Evolutionary conservation across 345 rosid genomes (phyloP), one percentile per base, ranked within the genome.

Genomic region (Syzygium oleosum): DNA sequence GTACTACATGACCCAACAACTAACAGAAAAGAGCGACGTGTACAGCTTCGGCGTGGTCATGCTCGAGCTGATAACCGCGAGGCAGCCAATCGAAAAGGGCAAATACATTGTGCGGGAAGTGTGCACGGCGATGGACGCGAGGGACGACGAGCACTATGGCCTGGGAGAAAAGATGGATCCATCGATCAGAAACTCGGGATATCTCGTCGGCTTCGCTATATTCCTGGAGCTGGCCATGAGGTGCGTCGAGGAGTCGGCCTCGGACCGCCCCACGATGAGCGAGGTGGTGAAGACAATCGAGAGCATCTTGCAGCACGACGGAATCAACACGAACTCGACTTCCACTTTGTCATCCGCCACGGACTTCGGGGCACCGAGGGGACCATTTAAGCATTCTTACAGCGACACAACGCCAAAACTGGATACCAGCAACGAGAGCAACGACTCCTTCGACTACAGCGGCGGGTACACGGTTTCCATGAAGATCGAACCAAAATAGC

Each of bases 1-100:
- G 86, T 98, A 98, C 90, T 98, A 98, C 93, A 95, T 95, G 96
- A 95, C 98, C 14, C 99, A 98, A 78, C 98, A 96, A 89, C 90
- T 98, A 88, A 96, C 99, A 2, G 98, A 95, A 90, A 98, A 96
- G 92, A 96, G 99, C 10, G 99, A 98, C 12, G 99, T 98, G 9
- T 98, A 95, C 87, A 96, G 99, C 85, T 96, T 98, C 16, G 98
- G 99, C 16, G 97, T 98, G 77, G 95, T 98, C 13, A 95, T 96
- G 98, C 94, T 98, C 4, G 99, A 98, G 89, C 91, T 98, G 31
- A 87, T 98, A 88, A 94, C 96, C 0, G 96, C 98, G 2, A 96
- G 89, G 92, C 99, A 96, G 52, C 99, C 99, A 0, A 98, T 96
- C 8, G 96, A 95, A 91, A 98, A 93, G 91, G 98, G 98, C 2